Conservation (phyloP, 148 eudicot genomes). For the Polygonum maritimum region DNA sequence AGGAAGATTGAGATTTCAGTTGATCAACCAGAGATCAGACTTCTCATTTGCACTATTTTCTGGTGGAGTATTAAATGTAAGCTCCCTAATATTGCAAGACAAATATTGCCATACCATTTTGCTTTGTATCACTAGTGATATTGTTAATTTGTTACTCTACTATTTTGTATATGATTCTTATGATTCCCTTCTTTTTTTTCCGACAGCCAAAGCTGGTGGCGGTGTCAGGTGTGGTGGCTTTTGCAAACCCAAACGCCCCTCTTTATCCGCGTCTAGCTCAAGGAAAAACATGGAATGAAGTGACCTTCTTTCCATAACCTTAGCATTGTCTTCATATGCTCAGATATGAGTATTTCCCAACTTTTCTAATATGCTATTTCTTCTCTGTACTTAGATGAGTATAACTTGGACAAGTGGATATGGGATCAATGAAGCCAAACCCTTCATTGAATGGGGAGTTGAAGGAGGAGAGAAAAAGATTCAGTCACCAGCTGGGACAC, state of each 20-base stretch:
- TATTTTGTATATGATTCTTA: neutral
- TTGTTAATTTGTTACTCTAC: neutral
- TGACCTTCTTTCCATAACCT: conserved; percentile 18
- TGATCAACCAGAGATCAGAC: conserved; percentile 87
- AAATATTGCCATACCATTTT: neutral
- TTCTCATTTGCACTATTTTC: conserved; percentile 75
- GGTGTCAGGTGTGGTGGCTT: conserved; percentile 51
- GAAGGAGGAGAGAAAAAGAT: conserved; percentile 29
- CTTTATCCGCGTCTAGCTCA: conserved; percentile 85
- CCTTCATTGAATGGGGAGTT: conserved; percentile 69
- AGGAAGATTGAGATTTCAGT: conserved; percentile 58
- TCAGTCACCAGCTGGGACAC: conserved; percentile 58
- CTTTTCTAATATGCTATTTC: neutral
- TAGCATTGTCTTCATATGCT: neutral
- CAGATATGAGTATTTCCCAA: neutral
- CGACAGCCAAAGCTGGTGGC: conserved; percentile 78
- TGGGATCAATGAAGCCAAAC: conserved; percentile 47
- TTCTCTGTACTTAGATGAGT: conserved; percentile 44
- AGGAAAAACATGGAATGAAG: conserved; percentile 86
- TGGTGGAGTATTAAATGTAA: conserved; percentile 61
- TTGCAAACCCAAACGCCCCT: conserved; percentile 87
- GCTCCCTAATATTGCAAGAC: neutral
- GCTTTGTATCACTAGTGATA: neutral
- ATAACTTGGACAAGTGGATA: conserved; percentile 91
- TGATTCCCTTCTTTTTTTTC: neutral